phyloP scores from a whole-genome alignment of 2,329 filamentous ascomycete genomes.

The Magnaporthiopsis rhizophila region DNA sequence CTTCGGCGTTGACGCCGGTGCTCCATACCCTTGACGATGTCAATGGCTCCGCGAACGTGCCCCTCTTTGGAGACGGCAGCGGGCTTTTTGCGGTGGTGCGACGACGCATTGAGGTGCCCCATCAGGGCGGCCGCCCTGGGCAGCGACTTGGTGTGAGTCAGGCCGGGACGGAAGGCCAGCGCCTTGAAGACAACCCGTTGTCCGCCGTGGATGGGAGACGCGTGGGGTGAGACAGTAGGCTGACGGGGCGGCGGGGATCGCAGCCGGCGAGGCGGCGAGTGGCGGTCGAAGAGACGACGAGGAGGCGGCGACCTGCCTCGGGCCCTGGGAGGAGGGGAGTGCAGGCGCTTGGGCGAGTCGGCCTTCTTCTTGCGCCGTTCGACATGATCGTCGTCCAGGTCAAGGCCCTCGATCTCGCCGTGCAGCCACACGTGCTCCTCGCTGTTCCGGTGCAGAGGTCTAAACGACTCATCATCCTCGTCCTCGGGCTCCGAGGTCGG shows the following conservation, averaged over 20 bases:
- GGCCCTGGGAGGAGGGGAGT: conserved; percentile 45
- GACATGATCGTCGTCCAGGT: conserved; percentile 47
- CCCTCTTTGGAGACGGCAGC: conserved; percentile 36
- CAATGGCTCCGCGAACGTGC: conserved; percentile 85
- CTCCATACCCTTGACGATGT: conserved; percentile 94
- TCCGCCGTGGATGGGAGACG: conserved; percentile 34
- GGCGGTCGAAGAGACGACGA: conserved; percentile 52
- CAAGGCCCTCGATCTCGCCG: conserved; percentile 60
- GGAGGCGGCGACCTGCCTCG: conserved; percentile 45
- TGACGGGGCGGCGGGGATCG: conserved; percentile 63
- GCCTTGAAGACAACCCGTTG: conserved; percentile 33
- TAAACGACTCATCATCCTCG: conserved; percentile 63
- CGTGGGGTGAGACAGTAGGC: conserved; percentile 38
- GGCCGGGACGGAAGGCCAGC: conserved; percentile 47
- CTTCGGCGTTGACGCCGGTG: conserved; percentile 86
- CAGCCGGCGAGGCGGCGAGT: conserved; percentile 58
- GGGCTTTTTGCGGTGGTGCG: conserved; percentile 18
- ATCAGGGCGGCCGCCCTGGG: conserved; percentile 71
- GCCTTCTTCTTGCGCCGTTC: conserved; percentile 42
- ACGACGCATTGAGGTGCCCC: conserved; percentile 38
- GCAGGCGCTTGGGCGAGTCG: conserved; percentile 54
- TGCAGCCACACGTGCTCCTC: conserved; percentile 64
- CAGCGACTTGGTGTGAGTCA: conserved; percentile 77
- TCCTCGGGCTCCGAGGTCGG: conserved; percentile 89
- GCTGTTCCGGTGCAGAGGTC: conserved; percentile 50